These are phyloP conservation scores for Puya raimondii DNA, from an alignment of 176 grass and related monocot genomes.

Conservation along the genomic window DNA sequence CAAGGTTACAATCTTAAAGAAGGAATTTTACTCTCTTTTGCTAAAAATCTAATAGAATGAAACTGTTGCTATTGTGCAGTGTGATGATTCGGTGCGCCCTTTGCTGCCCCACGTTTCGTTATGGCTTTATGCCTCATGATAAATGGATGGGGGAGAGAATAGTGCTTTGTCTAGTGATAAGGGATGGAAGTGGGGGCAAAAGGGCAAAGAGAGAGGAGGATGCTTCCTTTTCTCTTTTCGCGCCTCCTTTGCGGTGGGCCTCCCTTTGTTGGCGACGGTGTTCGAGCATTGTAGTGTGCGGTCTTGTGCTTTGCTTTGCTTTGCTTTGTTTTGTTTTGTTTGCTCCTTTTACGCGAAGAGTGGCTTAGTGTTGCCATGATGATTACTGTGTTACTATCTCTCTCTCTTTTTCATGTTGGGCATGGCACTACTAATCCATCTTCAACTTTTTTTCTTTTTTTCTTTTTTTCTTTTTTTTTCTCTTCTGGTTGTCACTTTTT, in stretches of 20 bases:
- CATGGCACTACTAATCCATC: conserved; percentile 10
- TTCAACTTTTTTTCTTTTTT: background rate
- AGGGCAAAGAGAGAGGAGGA: background rate
- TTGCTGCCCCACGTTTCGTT: conserved; percentile 38
- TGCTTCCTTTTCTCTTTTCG: conserved; percentile 4
- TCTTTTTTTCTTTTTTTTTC: too few species aligned
- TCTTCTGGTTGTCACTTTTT: too few species aligned
- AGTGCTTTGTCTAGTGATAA: conserved; percentile 19
- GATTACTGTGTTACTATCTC: background rate
- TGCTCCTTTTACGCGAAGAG: background rate
- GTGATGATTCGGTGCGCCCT: conserved; percentile 43
- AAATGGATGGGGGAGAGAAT: conserved; percentile 34
- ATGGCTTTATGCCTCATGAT: conserved; percentile 57
- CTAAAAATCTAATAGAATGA: background rate
- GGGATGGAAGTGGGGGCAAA: conserved; percentile 4
- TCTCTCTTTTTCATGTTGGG: conserved; percentile 14
- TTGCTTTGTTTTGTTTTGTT: background rate
- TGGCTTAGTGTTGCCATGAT: conserved; percentile 13
- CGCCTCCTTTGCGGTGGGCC: background rate
- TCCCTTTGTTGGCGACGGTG: background rate
- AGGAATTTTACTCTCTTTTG: background rate
- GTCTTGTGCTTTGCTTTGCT: background rate
- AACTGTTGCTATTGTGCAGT: conserved; percentile 27
- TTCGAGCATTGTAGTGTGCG: background rate
- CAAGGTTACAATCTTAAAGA: background rate